phyloP scores from a whole-genome alignment of 805 yeast species.

The Scheffersomyces amazonensis region DNA sequence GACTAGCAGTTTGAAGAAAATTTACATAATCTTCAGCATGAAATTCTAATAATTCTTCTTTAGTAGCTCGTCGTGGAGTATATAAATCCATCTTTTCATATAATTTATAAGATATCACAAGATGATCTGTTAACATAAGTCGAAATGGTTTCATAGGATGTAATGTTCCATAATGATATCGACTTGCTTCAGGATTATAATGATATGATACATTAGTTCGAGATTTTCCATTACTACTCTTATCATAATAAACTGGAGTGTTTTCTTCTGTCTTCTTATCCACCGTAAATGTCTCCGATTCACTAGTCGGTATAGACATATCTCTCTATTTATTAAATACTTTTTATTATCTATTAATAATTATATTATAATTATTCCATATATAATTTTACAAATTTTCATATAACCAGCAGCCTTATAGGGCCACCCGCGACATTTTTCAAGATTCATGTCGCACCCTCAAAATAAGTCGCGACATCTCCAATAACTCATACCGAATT shows the following conservation, averaged over 20 bases:
- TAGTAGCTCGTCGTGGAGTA: slow-evolving; percentile 78
- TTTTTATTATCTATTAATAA: too few species aligned
- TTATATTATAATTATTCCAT: too few species aligned
- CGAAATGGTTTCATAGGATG: slow-evolving; percentile 99
- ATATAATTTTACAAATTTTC: too few species aligned
- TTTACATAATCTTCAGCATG: slow-evolving; percentile 86
- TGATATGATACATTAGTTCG: slow-evolving; percentile 77
- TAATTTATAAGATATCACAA: slow-evolving; percentile 79
- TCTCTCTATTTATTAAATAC: too few species aligned
- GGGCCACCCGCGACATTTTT: not conserved
- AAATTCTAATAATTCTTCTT: slow-evolving; percentile 73
- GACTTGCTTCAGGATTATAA: slow-evolving; percentile 74
- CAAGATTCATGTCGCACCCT: not conserved
- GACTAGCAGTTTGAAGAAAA: slow-evolving; percentile 73
- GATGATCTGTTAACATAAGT: slow-evolving; percentile 88
- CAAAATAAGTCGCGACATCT: not conserved
- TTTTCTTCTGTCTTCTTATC: slow-evolving; percentile 32
- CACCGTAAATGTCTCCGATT: slow-evolving; percentile 28
- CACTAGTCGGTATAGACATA: slow-evolving; percentile 11
- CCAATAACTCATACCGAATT: too few species aligned
- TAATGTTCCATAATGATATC: slow-evolving; percentile 85
- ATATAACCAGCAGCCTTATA: too few species aligned
- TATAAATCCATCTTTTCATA: slow-evolving; percentile 90
- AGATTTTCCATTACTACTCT: slow-evolving; percentile 15
- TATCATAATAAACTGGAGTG: slow-evolving; percentile 30